Percentiles rank a stretch among this genome's conserved stretches.
These are phyloP conservation scores for Melaleuca quinquenervia DNA, from an alignment of 345 rosid species.

Conservation along the genomic window DNA sequence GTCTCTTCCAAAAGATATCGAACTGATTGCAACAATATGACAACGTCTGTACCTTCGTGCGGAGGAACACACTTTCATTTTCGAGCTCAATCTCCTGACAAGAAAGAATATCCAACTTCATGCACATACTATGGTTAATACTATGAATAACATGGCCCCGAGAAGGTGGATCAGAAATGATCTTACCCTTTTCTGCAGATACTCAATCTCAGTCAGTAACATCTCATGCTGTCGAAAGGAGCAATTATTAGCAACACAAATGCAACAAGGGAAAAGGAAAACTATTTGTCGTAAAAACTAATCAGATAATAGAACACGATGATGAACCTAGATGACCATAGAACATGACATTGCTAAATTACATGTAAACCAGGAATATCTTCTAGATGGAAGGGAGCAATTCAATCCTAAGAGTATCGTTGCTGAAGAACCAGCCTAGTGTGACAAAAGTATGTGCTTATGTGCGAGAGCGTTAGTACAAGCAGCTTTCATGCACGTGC, in stretches of 20 bases:
- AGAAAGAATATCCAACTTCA: neutral
- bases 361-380: neutral
- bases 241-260: neutral
- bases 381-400: neutral
- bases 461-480: neutral
- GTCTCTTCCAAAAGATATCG: neutral
- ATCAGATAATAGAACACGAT: neutral
- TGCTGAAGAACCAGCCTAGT: neutral
- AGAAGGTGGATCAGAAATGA: neutral
- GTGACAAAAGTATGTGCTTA: neutral
- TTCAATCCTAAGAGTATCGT: neutral
- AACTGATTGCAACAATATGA: neutral
- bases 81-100: conserved; percentile 84
- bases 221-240: conserved; percentile 68
- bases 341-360: too few species aligned
- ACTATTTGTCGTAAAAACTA: neutral
- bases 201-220: conserved; percentile 91
- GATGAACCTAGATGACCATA: too few species aligned
- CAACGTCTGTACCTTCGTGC: conserved; percentile 50
- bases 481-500: neutral
- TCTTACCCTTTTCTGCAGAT: conserved; percentile 73
- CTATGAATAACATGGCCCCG: neutral
- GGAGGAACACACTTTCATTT: conserved; percentile 65
- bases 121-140: neutral
- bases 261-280: neutral